phyloP scores from a whole-genome alignment of 169 alveolate species.

The Plasmodium gonderi region DNA sequence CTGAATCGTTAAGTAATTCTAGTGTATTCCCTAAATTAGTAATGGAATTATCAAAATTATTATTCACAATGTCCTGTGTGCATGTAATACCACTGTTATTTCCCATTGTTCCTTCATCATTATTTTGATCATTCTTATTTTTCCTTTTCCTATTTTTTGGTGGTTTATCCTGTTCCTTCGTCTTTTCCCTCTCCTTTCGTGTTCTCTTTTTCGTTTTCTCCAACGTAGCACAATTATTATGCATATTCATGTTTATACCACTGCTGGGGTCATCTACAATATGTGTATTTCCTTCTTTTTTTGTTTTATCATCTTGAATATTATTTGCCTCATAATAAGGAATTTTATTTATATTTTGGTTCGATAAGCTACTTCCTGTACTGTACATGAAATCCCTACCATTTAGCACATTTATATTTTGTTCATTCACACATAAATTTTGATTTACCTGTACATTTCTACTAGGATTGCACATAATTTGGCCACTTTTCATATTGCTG shows the following conservation, averaged over 20 bases:
- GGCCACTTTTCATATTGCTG: neutral
- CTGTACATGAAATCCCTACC: neutral
- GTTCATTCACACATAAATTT: neutral
- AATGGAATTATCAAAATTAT: neutral
- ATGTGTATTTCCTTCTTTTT: neutral
- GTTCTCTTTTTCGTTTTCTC: neutral
- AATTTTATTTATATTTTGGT: neutral
- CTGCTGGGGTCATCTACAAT: neutral
- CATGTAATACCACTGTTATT: neutral
- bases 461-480: neutral
- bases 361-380: neutral
- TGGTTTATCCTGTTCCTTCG: neutral
- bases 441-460: neutral
- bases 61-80: neutral
- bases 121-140: neutral
- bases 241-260: neutral
- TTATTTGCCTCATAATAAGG: neutral
- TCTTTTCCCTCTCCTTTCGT: neutral
- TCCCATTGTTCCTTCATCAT: neutral
- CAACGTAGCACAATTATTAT: neutral
- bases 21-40: neutral
- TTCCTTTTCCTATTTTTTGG: neutral
- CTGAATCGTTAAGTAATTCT: neutral
- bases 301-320: neutral
- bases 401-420: neutral